A percentile compares a stretch with the other conserved stretches of the same genome.
Conservation (phyloP, 176 grass and related monocot genomes). For the Aegilops umbellulata region DNA sequence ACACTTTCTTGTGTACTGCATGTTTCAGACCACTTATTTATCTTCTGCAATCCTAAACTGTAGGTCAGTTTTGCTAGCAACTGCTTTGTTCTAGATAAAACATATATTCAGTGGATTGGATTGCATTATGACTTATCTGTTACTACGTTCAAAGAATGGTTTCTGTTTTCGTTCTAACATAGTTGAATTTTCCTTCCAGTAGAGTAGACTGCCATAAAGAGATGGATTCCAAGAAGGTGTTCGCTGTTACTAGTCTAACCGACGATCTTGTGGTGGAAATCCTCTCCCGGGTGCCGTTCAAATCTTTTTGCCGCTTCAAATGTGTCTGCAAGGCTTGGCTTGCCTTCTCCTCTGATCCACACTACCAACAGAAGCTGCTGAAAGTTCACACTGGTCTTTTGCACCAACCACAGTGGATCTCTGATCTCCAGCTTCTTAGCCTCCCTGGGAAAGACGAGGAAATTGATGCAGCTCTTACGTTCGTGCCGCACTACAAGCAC, state of each 20-base stretch:
- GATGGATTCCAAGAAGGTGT: not conserved
- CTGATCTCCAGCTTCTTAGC: not conserved
- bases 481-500: not conserved
- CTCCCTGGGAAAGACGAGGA: not conserved
- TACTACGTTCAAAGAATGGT: not conserved
- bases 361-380: not conserved
- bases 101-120: not conserved
- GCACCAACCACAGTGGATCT: no score
- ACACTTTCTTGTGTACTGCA: not conserved
- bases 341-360: not conserved
- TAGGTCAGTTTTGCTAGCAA: not conserved
- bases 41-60: not conserved
- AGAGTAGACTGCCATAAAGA: not conserved
- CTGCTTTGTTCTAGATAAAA: not conserved
- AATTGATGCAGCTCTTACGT: not conserved
- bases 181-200: not conserved
- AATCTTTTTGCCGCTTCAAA: not conserved
- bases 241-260: not conserved
- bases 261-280: not conserved
- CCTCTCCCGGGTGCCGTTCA: not conserved
- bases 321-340: not conserved
- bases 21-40: not conserved
- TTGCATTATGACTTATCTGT: not conserved
- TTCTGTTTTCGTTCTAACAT: not conserved
- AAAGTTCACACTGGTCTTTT: not conserved